phyloP scores from a whole-genome alignment of 164 flowering plant species.

The Piper betle region DNA sequence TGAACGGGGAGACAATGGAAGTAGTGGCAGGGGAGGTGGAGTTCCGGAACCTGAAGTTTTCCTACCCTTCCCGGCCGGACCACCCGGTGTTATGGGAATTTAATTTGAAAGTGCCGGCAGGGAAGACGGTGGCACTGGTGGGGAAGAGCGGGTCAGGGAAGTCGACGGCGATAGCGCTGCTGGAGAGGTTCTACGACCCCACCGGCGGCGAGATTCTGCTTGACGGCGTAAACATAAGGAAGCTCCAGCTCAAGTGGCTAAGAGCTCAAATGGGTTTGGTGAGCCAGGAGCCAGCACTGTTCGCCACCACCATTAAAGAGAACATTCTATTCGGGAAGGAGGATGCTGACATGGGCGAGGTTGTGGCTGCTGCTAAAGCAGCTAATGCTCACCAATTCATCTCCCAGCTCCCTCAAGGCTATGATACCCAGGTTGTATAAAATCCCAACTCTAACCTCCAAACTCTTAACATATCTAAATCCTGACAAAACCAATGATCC shows the following conservation, averaged over 20 bases:
- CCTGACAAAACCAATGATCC: background rate
- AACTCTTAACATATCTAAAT: too few species aligned
- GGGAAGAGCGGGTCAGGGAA: conserved; percentile 94
- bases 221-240: conserved; percentile 51
- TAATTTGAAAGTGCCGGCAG: conserved; percentile 43
- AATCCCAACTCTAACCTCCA: background rate
- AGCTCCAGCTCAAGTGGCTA: conserved; percentile 72
- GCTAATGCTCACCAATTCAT: conserved; percentile 87
- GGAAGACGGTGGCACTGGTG: conserved; percentile 70
- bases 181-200: conserved; percentile 78
- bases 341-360: conserved; percentile 52
- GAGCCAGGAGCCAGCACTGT: conserved; percentile 85
- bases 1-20: conserved; percentile 44
- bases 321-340: conserved; percentile 84
- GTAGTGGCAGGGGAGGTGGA: conserved; percentile 50
- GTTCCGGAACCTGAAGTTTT: conserved; percentile 51
- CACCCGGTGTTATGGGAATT: conserved; percentile 38
- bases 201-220: conserved; percentile 52
- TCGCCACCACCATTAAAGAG: conserved; percentile 70
- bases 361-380: conserved; percentile 66
- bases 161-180: conserved; percentile 53
- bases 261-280: conserved; percentile 89
- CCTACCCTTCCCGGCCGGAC: conserved; percentile 75
- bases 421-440: conserved; percentile 69
- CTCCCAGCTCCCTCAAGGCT: conserved; percentile 52